These are phyloP conservation scores for Lanzia echinophila DNA, from an alignment of 2,329 filamentous ascomycete genomes.

Conservation along the genomic window DNA sequence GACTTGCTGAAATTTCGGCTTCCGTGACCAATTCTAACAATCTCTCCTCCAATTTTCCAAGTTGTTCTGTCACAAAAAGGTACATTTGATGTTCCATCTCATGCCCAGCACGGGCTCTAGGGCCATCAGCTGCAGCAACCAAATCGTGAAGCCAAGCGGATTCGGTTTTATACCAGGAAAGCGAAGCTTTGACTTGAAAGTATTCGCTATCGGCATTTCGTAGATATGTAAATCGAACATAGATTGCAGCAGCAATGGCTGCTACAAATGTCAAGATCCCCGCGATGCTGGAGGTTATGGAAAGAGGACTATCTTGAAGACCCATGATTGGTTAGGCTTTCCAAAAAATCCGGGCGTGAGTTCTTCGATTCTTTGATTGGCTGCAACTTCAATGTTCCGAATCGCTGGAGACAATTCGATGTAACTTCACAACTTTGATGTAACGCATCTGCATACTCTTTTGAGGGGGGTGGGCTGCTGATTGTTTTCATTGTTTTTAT, in stretches of 20 bases:
- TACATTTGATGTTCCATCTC: constrained; percentile 42
- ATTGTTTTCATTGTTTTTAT: too few relatives aligned
- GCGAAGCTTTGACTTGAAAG: constrained; percentile 40
- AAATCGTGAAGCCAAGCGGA: constrained; percentile 40
- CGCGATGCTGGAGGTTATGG: constrained; percentile 37
- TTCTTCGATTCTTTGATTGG: not conserved
- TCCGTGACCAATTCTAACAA: constrained; percentile 40
- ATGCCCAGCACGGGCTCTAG: constrained; percentile 1
- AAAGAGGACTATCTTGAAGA: constrained; percentile 38
- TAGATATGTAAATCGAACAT: constrained; percentile 39
- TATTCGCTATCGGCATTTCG: constrained; percentile 42
- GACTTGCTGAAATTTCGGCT: constrained; percentile 30
- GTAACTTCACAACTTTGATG: too few relatives aligned
- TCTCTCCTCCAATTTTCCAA: constrained; percentile 38
- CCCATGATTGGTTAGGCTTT: not conserved
- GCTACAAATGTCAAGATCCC: constrained; percentile 43
- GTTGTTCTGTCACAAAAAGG: constrained; percentile 41
- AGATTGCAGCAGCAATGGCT: constrained; percentile 39
- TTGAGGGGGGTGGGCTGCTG: too few relatives aligned
- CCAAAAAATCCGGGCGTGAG: too few relatives aligned
- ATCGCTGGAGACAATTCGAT: too few relatives aligned
- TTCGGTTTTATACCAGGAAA: constrained; percentile 45
- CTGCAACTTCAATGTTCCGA: not conserved
- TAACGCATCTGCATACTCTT: too few relatives aligned
- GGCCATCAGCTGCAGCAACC: constrained; percentile 23